phyloP scores from a whole-genome alignment of 768 basidiomycete species.

The Porphyrellus cyaneotinctus region DNA sequence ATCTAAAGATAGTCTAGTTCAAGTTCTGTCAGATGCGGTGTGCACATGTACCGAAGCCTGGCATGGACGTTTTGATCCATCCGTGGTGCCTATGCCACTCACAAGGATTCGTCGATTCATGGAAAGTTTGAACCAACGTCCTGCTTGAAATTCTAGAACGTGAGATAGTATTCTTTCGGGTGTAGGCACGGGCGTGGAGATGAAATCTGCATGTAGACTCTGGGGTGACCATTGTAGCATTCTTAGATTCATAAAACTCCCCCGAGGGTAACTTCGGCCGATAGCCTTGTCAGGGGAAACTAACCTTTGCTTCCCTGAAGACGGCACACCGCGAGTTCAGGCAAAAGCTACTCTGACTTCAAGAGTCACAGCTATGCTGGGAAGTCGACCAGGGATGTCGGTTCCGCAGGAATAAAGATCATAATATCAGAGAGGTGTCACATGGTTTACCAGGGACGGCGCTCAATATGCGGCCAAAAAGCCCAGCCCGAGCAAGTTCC shows the following conservation, averaged over 20 bases:
- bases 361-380: neutral
- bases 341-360: neutral
- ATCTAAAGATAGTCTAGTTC: constrained; percentile 10
- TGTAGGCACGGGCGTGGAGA: neutral
- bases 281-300: neutral
- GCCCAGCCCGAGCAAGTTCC: neutral
- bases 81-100: neutral
- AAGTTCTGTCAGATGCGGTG: neutral
- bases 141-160: neutral
- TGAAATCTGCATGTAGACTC: neutral
- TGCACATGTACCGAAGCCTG: no score
- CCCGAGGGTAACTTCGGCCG: neutral
- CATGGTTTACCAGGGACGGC: neutral
- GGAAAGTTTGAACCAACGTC: no score
- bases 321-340: neutral
- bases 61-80: constrained; percentile 1
- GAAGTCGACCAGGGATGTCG: neutral
- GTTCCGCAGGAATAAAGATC: neutral
- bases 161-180: neutral
- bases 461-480: constrained; percentile 7
- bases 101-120: neutral
- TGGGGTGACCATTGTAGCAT: neutral
- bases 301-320: neutral
- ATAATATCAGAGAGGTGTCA: no score
- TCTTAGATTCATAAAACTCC: constrained; percentile 13